Evolutionary conservation across 306 rosid genomes (phyloP), one percentile per base, ranked within the genome.

Genomic region (cucumber (Cucumis sativus)): DNA sequence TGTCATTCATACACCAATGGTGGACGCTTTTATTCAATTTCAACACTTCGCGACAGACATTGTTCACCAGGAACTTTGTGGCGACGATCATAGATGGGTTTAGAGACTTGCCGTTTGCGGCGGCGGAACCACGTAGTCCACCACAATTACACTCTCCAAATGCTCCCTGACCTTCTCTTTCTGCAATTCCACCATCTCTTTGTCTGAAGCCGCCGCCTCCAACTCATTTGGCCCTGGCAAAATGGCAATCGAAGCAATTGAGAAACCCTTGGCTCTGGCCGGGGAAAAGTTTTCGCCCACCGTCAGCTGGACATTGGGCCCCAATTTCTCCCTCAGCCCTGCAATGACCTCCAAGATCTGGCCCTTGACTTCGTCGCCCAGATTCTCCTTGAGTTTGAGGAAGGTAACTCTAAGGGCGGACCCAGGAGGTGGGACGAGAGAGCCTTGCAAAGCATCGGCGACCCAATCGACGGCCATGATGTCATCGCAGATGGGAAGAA

Each of bases 391-490:
- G 77, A 90, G 30, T 68, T 95, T 95, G 77, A 95, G 45, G 76
- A 95, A 86, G 78, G 85, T 89, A 15, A 87, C 75, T 4, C 92
- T 76, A 18, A 89, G 10, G 0, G 95, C 93, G 0, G 98, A 92
- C 1, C 95, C 96, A 14, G 81, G 82, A 0, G 85, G n/a, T 2
- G 81, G 81, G 35, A 39, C 79, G 6, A 81, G n/a, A 0, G 73
- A 77, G 10, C 72, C 85, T 5, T 14, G 41, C 9, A 85, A 63
- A 25, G 66, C 84, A 0, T 80, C 83, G 37, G 90, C 83, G 43
- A 92, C 56, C 97, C 97, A 95, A 81, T 95, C 97, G 70, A 90
- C 93, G 81, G 93, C 97, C 97, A 95, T 89, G 87, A 95, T 43
- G 75, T 92, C 97, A 0, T 92, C 96, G 63, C 91, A 63, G 80